phyloP scores from a whole-genome alignment of 1,139 yeast genomes.

The Scheffersomyces quercinus region DNA sequence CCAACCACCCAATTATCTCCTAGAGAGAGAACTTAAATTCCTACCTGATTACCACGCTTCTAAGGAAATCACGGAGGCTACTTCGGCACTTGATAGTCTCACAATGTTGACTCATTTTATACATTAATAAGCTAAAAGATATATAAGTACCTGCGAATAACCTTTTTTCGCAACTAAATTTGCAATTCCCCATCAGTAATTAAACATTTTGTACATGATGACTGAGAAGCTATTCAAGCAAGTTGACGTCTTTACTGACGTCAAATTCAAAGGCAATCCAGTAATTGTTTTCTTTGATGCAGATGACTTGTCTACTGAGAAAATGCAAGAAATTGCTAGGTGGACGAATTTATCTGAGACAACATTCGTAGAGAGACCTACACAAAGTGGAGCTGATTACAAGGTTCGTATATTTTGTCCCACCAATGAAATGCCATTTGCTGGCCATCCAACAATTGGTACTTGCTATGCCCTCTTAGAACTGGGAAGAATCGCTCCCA shows the following conservation, averaged over 20 bases:
- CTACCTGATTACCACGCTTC: no score
- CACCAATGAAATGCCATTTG: slow-evolving; percentile 50
- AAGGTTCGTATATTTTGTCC: slow-evolving; percentile 51
- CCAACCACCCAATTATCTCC: no score
- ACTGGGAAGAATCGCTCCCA: slow-evolving; percentile 22
- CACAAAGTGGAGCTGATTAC: slow-evolving; percentile 37
- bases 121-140: no score
- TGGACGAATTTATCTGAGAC: slow-evolving; percentile 64
- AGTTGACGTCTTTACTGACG: slow-evolving; percentile 51
- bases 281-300: slow-evolving; percentile 52
- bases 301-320: slow-evolving; percentile 27
- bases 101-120: no score
- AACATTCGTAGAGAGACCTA: slow-evolving; percentile 42
- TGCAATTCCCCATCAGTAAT: not conserved
- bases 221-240: slow-evolving; percentile 34
- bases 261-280: slow-evolving; percentile 51
- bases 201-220: not conserved
- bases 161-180: not conserved
- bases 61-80: no score
- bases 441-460: slow-evolving; percentile 64
- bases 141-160: no score
- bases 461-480: slow-evolving; percentile 45
- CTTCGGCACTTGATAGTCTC: no score
- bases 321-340: slow-evolving; percentile 47
- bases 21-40: no score